phyloP scores from a whole-genome alignment of 2,329 filamentous ascomycete species.

The Colletotrichum eremochloae region DNA sequence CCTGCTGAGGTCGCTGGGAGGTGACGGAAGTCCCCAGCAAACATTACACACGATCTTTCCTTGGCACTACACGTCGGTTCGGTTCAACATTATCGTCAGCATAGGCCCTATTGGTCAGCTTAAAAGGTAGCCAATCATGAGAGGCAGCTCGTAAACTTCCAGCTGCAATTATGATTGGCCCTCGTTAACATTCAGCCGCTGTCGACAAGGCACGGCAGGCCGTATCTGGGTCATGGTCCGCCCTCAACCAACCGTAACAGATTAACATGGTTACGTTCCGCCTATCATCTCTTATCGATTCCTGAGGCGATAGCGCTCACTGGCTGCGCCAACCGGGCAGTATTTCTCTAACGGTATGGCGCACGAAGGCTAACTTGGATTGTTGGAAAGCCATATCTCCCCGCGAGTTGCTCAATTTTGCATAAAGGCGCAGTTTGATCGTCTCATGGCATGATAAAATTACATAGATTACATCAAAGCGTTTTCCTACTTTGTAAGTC shows the following conservation, averaged over 20 bases:
- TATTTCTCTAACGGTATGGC: neutral
- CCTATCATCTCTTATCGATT: neutral
- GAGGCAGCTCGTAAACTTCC: slow-evolving; percentile 3
- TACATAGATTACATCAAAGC: too few species aligned
- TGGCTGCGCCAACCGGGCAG: too few species aligned
- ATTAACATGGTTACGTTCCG: too few species aligned
- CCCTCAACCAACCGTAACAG: neutral
- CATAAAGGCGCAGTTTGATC: neutral
- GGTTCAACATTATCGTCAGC: neutral
- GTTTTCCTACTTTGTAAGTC: neutral
- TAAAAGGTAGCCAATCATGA: slow-evolving; percentile 7
- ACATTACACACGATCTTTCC: neutral
- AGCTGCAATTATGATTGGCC: slow-evolving; percentile 14
- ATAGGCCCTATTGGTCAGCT: slow-evolving; percentile 7
- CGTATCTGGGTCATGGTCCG: neutral
- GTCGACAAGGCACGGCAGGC: neutral
- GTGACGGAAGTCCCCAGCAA: neutral
- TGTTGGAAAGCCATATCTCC: neutral
- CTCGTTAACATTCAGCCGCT: neutral
- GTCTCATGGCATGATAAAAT: too few species aligned
- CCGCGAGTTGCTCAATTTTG: too few species aligned
- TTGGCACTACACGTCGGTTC: slow-evolving; percentile 21
- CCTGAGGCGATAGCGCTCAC: too few species aligned
- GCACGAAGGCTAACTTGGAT: neutral
- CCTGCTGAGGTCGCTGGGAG: neutral